Evolutionary conservation across 345 rosid species (phyloP), one percentile per base, ranked within the genome.

Genomic region (Hibiscus tridactylites): DNA sequence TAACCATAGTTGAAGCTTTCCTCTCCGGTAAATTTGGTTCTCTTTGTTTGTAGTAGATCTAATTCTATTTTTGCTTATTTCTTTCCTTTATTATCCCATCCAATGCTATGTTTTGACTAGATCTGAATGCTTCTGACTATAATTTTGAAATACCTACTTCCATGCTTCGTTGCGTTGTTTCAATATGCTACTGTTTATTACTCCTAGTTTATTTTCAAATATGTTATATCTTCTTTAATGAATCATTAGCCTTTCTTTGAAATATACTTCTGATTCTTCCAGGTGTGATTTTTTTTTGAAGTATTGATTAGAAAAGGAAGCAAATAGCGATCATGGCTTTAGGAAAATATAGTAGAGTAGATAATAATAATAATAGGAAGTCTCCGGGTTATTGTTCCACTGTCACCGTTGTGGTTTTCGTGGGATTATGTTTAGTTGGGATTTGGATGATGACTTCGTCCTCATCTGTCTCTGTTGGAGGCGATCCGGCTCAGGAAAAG

Each of bases 361-460:
- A 91, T 61, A 85, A 78, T 50, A 52, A 50, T 50, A 68, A 4
- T n/a, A 33, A 10, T 68, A 68, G 46, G 46, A 73, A 88, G 76
- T 82, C 89, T 1, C 74, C 96, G 17, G 86, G 81, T 71, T 90
- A 88, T 79, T 94, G 98, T 76, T 90, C 97, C 5, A 87, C 91
- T 0, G 91, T 94, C 83, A 85, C 93, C 0, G 79, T 91, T 61
- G 88, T 84, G 56, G 92, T 87, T 60, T 92, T 95, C 63, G 97
- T 95, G 81, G 98, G 89, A 35, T 81, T 95, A 17, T 95, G 98
- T 78, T 84, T 95, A 82, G 91, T 92, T 49, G 99, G 98, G 68
- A 83, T 88, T 42, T 95, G 99, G 99, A 95, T 95, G 96, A 83
- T 92, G 91, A 90, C 93, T 5, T 92, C 97, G 0, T 91, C 97